phyloP scores from a whole-genome alignment of 805 yeast species.

The Saccharomycopsis synnaedendra region DNA sequence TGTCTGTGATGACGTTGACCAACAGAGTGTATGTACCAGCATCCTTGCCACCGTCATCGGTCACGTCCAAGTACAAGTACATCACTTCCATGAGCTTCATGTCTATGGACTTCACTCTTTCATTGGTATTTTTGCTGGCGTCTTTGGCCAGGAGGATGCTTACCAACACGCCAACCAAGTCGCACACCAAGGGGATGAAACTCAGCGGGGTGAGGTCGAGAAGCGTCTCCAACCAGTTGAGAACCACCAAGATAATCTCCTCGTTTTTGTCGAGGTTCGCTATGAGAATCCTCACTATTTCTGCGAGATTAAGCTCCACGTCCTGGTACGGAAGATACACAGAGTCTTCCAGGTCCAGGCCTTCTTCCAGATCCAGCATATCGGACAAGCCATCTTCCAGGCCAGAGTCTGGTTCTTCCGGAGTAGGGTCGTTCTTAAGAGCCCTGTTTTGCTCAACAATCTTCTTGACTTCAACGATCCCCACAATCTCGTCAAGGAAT shows the following conservation, averaged over 20 bases:
- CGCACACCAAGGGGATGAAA: conserved; percentile 63
- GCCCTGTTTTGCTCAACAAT: conserved; percentile 28
- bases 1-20: conserved; percentile 2
- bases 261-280: conserved; percentile 61
- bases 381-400: conserved; percentile 17
- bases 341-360: conserved; percentile 25
- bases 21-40: conserved; percentile 5
- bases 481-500: conserved; percentile 68
- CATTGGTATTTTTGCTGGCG: conserved; percentile 32
- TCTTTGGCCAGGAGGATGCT: conserved; percentile 46
- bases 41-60: not conserved
- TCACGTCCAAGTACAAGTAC: conserved; percentile 12
- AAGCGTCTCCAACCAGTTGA: conserved; percentile 73
- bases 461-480: conserved; percentile 59
- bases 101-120: conserved; percentile 47
- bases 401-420: not conserved
- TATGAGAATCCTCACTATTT: conserved; percentile 71
- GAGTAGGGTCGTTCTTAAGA: conserved; percentile 15
- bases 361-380: conserved; percentile 15
- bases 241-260: conserved; percentile 67
- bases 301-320: conserved; percentile 66
- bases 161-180: conserved; percentile 57
- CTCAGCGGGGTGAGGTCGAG: conserved; percentile 66
- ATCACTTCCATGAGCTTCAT: conserved; percentile 41
- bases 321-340: conserved; percentile 70